Base-by-base conservation (phyloP, 495 filamentous ascomycete species). In the Mytilinidion resinicola region DNA sequence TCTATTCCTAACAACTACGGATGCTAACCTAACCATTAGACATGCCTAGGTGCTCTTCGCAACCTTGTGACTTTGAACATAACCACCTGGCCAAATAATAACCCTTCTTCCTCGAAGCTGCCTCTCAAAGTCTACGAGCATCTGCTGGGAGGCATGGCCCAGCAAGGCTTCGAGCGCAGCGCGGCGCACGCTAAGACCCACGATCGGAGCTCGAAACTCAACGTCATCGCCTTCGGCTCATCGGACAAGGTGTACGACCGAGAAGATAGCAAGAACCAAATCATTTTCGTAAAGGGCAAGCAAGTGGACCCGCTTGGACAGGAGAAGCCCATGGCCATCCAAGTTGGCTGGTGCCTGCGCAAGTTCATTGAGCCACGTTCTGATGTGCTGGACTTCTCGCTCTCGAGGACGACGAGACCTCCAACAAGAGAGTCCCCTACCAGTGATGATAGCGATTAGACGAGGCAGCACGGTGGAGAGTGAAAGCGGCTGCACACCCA, bases 211-310 rank as follows among this genome's bases (percentile, higher is more conserved):
- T 63, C 60, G 8, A 64, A 62, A 44, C 70, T 74, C 36, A 62
- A 53, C 33, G 57, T 74, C 49, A 60, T 74, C 34, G 72, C 71
- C 10, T 74, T 72, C 52, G 72, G 72, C 19, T 59, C 67, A 17
- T 67, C 68, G 0, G 70, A 74, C 61, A 68, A 68, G 50, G 63
- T 69, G 11, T 73, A 68, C 57, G 71, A 73, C 47, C 71, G 72
- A 30, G 66, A 71, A 46, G 72, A 74, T 37, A 59, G 55, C 53
- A 57, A 67, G 59, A 72, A 72, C 54, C 68, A 69, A 59, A 61
- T 73, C 59, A 66, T 71, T 41, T 74, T 71, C 55, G 63, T 71
- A 48, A 67, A 69, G 53, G 65, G 63, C 20, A 65, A 57, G 41
- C 60, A 60, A 39, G n/a, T 59, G 0, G 67, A 69, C 50, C 61